Percentiles rank a stretch among this genome's conserved stretches.
Conservation (phyloP, 108 stramenopile species). For the Nitzschia putrida region DNA sequence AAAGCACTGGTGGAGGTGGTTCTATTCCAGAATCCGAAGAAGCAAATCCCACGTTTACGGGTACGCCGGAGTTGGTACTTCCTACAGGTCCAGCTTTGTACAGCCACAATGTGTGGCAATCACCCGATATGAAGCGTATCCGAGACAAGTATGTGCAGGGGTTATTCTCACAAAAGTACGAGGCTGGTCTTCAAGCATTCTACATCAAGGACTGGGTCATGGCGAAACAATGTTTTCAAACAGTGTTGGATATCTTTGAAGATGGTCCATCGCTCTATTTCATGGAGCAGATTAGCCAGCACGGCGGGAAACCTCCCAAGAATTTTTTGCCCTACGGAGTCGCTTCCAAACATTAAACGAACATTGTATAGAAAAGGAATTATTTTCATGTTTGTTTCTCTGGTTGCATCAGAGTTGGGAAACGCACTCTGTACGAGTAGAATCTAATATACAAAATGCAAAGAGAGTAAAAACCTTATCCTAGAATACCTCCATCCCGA, state of each 20-base stretch:
- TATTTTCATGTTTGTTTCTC: too few relatives aligned
- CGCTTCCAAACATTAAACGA: conserved; percentile 4
- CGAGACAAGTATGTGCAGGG: conserved; percentile 58
- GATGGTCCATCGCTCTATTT: conserved; percentile 74
- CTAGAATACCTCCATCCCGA: conserved; percentile 35
- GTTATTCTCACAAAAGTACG: conserved; percentile 64
- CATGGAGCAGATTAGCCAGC: conserved; percentile 50
- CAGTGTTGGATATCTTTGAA: conserved; percentile 51
- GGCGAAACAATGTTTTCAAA: conserved; percentile 55
- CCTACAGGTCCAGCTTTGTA: conserved; percentile 57
- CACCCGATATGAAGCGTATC: conserved; percentile 62
- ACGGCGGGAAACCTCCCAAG: conserved; percentile 57
- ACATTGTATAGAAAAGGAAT: too few relatives aligned
- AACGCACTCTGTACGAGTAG: too few relatives aligned
- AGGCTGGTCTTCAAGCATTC: conserved; percentile 59
- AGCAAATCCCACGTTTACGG: not conserved
- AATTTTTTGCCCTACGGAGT: conserved; percentile 42
- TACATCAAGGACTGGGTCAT: conserved; percentile 64
- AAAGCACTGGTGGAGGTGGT: conserved; percentile 5
- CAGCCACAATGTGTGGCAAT: conserved; percentile 53
- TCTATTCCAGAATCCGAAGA: conserved; percentile 13
- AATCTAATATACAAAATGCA: too few relatives aligned
- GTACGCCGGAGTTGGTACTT: conserved; percentile 45
- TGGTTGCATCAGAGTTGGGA: too few relatives aligned
- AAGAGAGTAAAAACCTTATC: conserved; percentile 11